phyloP scores from a whole-genome alignment of 345 rosid species.

The Carallia pectinifolia region DNA sequence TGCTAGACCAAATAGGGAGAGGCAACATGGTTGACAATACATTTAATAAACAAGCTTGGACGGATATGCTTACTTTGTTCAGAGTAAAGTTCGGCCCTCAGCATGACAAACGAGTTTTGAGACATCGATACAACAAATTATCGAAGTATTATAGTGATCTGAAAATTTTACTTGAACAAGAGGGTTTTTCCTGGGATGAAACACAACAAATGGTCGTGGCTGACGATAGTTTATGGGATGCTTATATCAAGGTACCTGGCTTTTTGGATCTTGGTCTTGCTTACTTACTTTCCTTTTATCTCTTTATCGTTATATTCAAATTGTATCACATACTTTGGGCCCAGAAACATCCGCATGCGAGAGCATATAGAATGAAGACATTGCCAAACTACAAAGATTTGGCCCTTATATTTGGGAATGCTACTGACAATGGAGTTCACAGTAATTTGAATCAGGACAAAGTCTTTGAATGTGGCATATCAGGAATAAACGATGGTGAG shows the following conservation, averaged over 20 bases:
- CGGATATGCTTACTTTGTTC: conserved; percentile 69
- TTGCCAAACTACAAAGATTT: conserved; percentile 68
- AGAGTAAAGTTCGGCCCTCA: conserved; percentile 63
- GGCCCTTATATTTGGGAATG: conserved; percentile 52
- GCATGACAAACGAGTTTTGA: conserved; percentile 73
- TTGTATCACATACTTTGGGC: conserved; percentile 11
- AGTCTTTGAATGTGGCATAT: conserved; percentile 35
- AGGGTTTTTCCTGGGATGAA: conserved; percentile 79
- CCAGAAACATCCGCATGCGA: conserved; percentile 63
- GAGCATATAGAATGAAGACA: conserved; percentile 60
- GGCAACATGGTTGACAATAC: conserved; percentile 58
- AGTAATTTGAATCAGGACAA: conserved; percentile 35
- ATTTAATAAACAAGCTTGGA: conserved; percentile 82
- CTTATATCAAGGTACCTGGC: conserved; percentile 57
- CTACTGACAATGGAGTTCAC: conserved; percentile 29
- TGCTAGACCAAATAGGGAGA: conserved; percentile 73
- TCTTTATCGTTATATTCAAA: conserved; percentile 15
- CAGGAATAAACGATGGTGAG: conserved; percentile 40
- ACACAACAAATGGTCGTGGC: conserved; percentile 51
- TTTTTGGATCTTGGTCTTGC: conserved; percentile 6
- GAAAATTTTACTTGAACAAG: conserved; percentile 45
- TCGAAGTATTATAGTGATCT: conserved; percentile 62
- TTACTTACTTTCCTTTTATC: not conserved
- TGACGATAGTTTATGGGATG: conserved; percentile 64
- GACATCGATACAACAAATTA: conserved; percentile 72